Evolutionary conservation across 768 basidiomycete genomes (phyloP).

Genomic region (Imleria badia): DNA sequence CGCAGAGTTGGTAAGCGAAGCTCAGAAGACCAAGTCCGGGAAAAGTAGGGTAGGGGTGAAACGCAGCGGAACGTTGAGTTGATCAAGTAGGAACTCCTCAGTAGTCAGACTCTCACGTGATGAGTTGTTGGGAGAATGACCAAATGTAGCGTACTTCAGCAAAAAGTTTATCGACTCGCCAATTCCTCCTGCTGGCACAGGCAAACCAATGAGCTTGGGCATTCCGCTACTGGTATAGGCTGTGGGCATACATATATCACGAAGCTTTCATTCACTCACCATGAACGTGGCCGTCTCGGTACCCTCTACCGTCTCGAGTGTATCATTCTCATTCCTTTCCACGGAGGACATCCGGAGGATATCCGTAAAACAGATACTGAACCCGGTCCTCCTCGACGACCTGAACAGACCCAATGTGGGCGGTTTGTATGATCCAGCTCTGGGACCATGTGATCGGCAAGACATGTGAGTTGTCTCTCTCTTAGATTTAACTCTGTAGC

Average conservation of each 20-base stretch:
- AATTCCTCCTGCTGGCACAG: neutral
- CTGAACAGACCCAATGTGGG: slow-evolving; percentile 88
- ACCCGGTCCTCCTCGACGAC: slow-evolving; percentile 91
- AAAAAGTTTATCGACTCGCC: slow-evolving; percentile 22
- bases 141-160: slow-evolving; percentile 12
- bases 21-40: slow-evolving; percentile 76
- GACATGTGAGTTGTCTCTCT: slow-evolving; percentile 72
- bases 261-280: slow-evolving; percentile 1
- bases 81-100: neutral
- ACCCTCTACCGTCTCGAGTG: slow-evolving; percentile 77
- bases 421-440: slow-evolving; percentile 92
- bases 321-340: slow-evolving; percentile 93
- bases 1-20: slow-evolving; percentile 89
- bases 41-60: slow-evolving; percentile 49
- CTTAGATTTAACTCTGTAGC: neutral
- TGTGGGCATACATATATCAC: neutral
- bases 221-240: neutral
- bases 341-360: slow-evolving; percentile 86
- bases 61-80: slow-evolving; percentile 49
- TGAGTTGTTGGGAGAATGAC: neutral
- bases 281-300: slow-evolving; percentile 94
- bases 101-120: slow-evolving; percentile 14
- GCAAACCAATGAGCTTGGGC: neutral
- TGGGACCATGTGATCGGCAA: slow-evolving; percentile 84
- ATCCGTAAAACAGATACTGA: slow-evolving; percentile 97